Evolutionary conservation across 345 rosid species (phyloP), one percentile per base, ranked within the genome.

Genomic region (Populus davidiana): DNA sequence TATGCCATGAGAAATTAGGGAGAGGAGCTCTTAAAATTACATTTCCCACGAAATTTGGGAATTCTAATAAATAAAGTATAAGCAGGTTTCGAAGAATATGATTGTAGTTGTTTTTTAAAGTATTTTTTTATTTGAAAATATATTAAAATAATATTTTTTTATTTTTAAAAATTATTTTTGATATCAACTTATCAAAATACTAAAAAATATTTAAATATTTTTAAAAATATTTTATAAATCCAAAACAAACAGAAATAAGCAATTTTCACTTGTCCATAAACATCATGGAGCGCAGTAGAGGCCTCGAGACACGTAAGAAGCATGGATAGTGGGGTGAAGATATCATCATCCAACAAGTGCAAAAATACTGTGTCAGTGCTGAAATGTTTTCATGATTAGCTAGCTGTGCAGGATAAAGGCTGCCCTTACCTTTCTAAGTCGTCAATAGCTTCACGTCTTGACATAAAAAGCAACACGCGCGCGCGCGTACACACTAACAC

Each of bases 31-130:
- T 18, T 50, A 18, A 50, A 18, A 6, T 3, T 50, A 50, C 56
- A 18, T 50, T 50, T 50, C 56, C 17, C 8, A 16, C 1, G 21
- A 5, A 33, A 33, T 33, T 33, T 5, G 54, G 8, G 7, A 49
- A 16, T 20, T 6, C 7, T 4, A 49, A 17, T 16, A 17, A 17
- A 49, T 49, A 17, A 49, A 49, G 20, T 49, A 50, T 0, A 1
- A 31, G 2, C 2, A 31, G 31, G 2, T 1, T 31, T 31, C 2
- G 2, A 0, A 31, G 2, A 31, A 2, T 31, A 2, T 1, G 0
- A 2, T 2, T 31, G 2, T 29, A 0, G 2, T 31, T 31, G 0
- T 31, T 2, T 31, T 31, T 2, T 0, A 31, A 31, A 31, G 2
- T 31, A 31, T 31, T 31, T 31, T 31, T 31, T 31, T 31, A 31